These are phyloP conservation scores for Silene uniflora DNA, from an alignment of 148 eudicot genomes.

Conservation along the genomic window DNA sequence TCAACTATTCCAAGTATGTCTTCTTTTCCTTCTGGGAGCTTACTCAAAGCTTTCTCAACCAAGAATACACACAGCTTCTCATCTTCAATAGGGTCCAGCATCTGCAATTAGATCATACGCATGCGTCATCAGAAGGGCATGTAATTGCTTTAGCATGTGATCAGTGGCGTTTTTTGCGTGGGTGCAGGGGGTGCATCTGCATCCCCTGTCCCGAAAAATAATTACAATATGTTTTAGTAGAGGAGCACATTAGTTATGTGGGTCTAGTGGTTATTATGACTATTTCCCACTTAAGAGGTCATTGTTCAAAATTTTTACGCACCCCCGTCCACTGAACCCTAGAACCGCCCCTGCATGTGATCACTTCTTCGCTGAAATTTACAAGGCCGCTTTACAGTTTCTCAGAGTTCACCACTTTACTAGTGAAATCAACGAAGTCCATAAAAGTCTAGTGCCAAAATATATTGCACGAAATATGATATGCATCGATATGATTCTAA, in stretches of 20 bases:
- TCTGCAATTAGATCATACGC: constrained; percentile 36
- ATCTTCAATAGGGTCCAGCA: constrained; percentile 51
- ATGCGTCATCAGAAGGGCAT: constrained; percentile 20
- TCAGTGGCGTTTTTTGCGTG: too few relatives aligned
- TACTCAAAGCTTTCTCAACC: constrained; percentile 85
- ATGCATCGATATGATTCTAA: too few relatives aligned
- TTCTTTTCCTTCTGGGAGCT: constrained; percentile 72
- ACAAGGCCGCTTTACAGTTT: not conserved
- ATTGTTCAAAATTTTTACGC: too few relatives aligned
- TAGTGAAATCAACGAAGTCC: not conserved
- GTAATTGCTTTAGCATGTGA: not conserved
- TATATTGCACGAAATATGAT: too few relatives aligned
- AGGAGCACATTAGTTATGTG: too few relatives aligned
- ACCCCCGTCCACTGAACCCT: too few relatives aligned
- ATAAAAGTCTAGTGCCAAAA: not conserved
- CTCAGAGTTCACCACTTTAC: not conserved
- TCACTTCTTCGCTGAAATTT: constrained; percentile 1
- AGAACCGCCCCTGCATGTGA: too few relatives aligned
- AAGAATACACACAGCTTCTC: constrained; percentile 78
- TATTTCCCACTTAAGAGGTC: too few relatives aligned
- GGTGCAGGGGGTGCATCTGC: too few relatives aligned
- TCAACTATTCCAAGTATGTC: constrained; percentile 77
- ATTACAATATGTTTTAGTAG: too few relatives aligned
- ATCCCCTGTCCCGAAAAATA: too few relatives aligned
- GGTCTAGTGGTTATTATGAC: too few relatives aligned